phyloP scores from a whole-genome alignment of 2,329 filamentous ascomycete species.

The Aureobasidium sp. region DNA sequence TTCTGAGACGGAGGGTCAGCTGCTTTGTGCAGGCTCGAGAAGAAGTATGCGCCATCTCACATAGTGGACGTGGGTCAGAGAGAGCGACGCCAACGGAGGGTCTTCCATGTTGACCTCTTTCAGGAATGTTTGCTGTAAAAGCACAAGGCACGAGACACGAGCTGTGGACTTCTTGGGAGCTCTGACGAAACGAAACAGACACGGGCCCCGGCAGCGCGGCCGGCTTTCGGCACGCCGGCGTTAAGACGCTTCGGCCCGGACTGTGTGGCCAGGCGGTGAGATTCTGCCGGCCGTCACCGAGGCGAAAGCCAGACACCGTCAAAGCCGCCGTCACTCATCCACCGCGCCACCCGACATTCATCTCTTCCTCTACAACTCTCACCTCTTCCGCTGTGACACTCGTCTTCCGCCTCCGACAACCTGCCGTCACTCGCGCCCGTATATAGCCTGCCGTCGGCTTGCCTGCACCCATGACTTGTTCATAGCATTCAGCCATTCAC shows the following conservation, averaged over 20 bases:
- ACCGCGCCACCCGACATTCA: not conserved
- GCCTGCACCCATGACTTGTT: not conserved
- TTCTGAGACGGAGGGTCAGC: constrained; percentile 48
- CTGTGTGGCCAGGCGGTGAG: not conserved
- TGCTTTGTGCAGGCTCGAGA: not conserved
- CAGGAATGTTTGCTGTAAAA: not conserved
- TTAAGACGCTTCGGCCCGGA: not conserved
- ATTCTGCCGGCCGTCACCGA: constrained; percentile 8
- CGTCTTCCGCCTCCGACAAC: not conserved
- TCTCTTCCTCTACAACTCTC: not conserved
- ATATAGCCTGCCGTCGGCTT: not conserved
- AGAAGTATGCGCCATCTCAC: constrained; percentile 41
- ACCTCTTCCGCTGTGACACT: not conserved
- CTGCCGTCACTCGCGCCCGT: not conserved
- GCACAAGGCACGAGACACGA: not conserved
- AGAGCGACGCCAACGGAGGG: constrained; percentile 72
- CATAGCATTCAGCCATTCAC: not conserved
- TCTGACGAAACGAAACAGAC: not conserved
- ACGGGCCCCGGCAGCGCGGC: not conserved
- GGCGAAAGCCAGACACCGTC: constrained; percentile 1
- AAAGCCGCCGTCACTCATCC: not conserved
- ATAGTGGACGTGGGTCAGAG: constrained; percentile 93
- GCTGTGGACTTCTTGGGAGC: not conserved
- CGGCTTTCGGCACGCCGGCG: not conserved
- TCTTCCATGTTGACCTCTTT: constrained; percentile 33